phyloP scores from a whole-genome alignment of 805 yeast species.

The Myxozyma neotropica region DNA sequence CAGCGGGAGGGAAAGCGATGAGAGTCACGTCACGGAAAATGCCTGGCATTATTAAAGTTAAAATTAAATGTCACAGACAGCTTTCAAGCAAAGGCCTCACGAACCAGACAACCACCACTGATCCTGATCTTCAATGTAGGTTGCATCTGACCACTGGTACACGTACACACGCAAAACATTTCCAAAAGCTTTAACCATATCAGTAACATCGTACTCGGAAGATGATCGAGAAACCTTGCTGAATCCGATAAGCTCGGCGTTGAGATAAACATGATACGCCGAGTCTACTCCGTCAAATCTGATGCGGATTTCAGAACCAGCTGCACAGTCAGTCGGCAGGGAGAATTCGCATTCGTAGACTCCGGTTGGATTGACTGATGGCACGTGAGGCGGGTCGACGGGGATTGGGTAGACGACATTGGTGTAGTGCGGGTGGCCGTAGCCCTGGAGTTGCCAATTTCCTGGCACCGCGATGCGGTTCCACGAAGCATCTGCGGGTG shows the following conservation, averaged over 20 bases:
- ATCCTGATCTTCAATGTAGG: slow-evolving; percentile 47
- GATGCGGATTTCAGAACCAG: slow-evolving; percentile 35
- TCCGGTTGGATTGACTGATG: slow-evolving; percentile 44
- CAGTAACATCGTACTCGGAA: slow-evolving; percentile 42
- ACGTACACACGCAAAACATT: slow-evolving; percentile 35
- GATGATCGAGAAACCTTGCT: slow-evolving; percentile 42
- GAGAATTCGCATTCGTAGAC: slow-evolving; percentile 41
- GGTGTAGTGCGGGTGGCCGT: slow-evolving; percentile 45
- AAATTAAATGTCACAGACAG: background rate
- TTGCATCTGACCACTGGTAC: slow-evolving; percentile 44
- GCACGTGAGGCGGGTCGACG: slow-evolving; percentile 44
- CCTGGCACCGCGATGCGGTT: slow-evolving; percentile 42
- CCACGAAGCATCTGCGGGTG: slow-evolving; percentile 23
- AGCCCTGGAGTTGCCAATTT: slow-evolving; percentile 46
- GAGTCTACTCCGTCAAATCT: slow-evolving; percentile 47
- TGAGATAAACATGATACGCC: slow-evolving; percentile 44
- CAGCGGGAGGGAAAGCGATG: slow-evolving; percentile 37
- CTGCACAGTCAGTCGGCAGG: slow-evolving; percentile 33
- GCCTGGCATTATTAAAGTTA: slow-evolving; percentile 5
- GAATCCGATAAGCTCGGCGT: slow-evolving; percentile 43
- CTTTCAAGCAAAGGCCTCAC: background rate
- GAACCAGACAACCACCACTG: slow-evolving; percentile 48
- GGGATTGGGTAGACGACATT: slow-evolving; percentile 43
- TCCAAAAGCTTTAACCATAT: slow-evolving; percentile 22
- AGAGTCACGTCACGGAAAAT: slow-evolving; percentile 46